Base-by-base conservation (phyloP, 305 asterid genomes). In the Fraxinus xanthoxyloides region DNA sequence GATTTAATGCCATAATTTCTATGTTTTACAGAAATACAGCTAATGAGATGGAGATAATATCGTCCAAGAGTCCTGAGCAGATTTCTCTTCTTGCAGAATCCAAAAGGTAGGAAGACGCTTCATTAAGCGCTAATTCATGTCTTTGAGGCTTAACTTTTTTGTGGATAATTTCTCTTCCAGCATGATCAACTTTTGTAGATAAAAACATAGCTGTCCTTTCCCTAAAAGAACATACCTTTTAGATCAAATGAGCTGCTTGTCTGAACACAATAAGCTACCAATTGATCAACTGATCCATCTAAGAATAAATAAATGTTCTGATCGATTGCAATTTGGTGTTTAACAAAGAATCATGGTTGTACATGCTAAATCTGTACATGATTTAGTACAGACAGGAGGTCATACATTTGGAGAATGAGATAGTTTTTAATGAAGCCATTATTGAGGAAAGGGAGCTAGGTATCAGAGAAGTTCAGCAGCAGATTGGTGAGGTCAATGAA, bases 381-480 rank as follows among this genome's bases (percentile, higher is more conserved):
- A 78, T 35, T 76, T 84, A 76, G 31, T 84, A 81, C 93, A 92
- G 97, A 79, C 87, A 89, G 80, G 90, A 89, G 34, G 83, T 91
- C 75, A 28, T 86, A 31, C 75, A 80, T 28, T 78, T 91, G 86
- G 95, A 86, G 77, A 90, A 89, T n/a, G 92, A 91, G 84, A 87
- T 88, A 75, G 59, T 76, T 56, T 87, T 87, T 63, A 91, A 92
- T 38, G 95, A 92, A 83, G 92, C 95, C 77, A 82, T 91, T 38
- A 91, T 91, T 24, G 97, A 89, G 80, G 97, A 92, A 85, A 87
- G 93, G 74, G 95, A 90, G 10, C 90, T 89, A 81, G 97, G 93
- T 17, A 91, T 92, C 78, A 87, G 84, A 76, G 97, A 92, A 85
- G 86, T 92, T 78, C 92, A 91, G 82, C 88, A 85, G 80, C 93